These are phyloP conservation scores for Nematodospora anomalae DNA, from an alignment of 1,139 yeast genomes.

Conservation along the genomic window DNA sequence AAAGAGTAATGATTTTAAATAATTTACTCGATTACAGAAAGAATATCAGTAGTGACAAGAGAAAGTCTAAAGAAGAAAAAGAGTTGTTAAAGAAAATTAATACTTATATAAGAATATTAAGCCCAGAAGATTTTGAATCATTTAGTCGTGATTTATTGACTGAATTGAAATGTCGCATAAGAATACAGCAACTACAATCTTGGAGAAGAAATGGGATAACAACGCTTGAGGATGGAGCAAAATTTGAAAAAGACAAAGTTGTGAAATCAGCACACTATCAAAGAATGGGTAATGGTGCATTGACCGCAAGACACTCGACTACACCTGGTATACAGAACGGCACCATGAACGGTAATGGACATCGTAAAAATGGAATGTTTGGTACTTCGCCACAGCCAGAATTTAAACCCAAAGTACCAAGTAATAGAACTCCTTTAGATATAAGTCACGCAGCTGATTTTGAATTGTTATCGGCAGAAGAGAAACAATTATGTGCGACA, in stretches of 20 bases:
- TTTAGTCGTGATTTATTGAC: conserved; percentile 71
- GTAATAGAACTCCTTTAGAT: conserved; percentile 58
- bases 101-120: conserved; percentile 79
- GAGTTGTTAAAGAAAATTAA: conserved; percentile 74
- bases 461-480: conserved; percentile 79
- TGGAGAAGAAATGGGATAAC: conserved; percentile 92
- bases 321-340: conserved; percentile 16
- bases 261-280: conserved; percentile 60
- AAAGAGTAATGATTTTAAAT: conserved; percentile 76
- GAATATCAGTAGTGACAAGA: conserved; percentile 73
- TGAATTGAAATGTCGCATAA: conserved; percentile 75
- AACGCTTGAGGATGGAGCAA: conserved; percentile 76
- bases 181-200: conserved; percentile 87
- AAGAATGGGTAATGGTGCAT: conserved; percentile 52
- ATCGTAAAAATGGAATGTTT: conserved; percentile 13
- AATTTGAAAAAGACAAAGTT: conserved; percentile 85
- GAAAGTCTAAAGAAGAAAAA: conserved; percentile 84
- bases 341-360: conserved; percentile 10
- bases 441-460: conserved; percentile 83
- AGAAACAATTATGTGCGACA: conserved; percentile 79
- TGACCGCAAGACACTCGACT: conserved; percentile 28
- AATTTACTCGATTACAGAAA: conserved; percentile 80
- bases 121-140: conserved; percentile 74
- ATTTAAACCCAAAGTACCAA: conserved; percentile 37
- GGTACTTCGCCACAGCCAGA: conserved; percentile 36